phyloP scores from a whole-genome alignment of 2,329 filamentous ascomycete species.

The Dactylonectria estremocensis region DNA sequence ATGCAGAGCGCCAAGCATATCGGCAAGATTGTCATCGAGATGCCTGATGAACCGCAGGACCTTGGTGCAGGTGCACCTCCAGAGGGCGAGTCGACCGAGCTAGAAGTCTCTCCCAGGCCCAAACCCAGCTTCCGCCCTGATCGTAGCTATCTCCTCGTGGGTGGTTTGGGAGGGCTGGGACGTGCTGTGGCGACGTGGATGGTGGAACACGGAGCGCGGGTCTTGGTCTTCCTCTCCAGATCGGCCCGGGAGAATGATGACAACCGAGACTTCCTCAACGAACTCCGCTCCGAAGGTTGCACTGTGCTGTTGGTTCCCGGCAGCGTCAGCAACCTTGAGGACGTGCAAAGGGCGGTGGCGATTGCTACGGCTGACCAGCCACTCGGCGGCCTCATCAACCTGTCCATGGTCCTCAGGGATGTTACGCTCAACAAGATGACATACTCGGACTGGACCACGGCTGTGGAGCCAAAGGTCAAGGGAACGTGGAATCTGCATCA shows the following conservation, averaged over 20 bases:
- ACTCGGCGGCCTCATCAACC: slow-evolving; percentile 59
- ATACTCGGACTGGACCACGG: slow-evolving; percentile 49
- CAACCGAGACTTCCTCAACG: slow-evolving; percentile 49
- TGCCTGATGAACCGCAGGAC: too few relatives aligned
- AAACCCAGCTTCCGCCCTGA: slow-evolving; percentile 52
- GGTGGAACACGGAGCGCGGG: slow-evolving; percentile 30
- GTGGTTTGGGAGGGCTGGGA: slow-evolving; percentile 40
- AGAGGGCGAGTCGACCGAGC: too few relatives aligned
- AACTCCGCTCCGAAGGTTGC: slow-evolving; percentile 48
- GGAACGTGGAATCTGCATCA: slow-evolving; percentile 57
- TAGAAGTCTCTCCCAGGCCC: slow-evolving; percentile 46
- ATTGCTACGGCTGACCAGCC: slow-evolving; percentile 33
- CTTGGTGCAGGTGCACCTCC: too few relatives aligned
- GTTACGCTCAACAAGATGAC: slow-evolving; percentile 53
- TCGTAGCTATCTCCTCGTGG: slow-evolving; percentile 50
- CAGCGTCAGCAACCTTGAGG: slow-evolving; percentile 48
- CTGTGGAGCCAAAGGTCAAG: slow-evolving; percentile 51
- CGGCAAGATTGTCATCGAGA: slow-evolving; percentile 61
- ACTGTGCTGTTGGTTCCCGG: slow-evolving; percentile 49
- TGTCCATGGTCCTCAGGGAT: slow-evolving; percentile 56
- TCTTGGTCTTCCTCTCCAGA: slow-evolving; percentile 33
- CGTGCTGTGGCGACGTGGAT: slow-evolving; percentile 28
- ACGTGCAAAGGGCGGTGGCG: slow-evolving; percentile 52
- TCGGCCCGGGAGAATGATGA: slow-evolving; percentile 20
- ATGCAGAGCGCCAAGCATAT: slow-evolving; percentile 50